Evolutionary conservation across 805 yeast genomes (phyloP), one percentile per base, ranked within the genome.

Genomic region (Lachancea dasiensis): DNA sequence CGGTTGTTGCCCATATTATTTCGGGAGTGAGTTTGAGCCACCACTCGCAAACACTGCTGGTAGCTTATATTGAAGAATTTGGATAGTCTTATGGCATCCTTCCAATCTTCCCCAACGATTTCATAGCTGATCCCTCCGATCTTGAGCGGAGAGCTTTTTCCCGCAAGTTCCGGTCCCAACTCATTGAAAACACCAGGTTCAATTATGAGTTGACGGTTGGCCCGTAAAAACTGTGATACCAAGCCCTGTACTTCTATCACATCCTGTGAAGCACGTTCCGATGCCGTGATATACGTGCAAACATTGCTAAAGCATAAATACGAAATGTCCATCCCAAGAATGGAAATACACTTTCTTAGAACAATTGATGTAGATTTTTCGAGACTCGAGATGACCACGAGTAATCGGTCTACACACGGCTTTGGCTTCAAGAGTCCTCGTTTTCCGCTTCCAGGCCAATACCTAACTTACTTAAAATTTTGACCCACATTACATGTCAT

Each of bases 11-110:
- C 20, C 56, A 70, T 40, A 36, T 75, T 64, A 38, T 61, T 54
- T 45, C 66, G 53, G 32, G 59, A 47, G 37, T 61, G 58, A 0
- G 70, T 55, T 33, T 68, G 73, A 10, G 58, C 43, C 3, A 73
- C 61, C 3, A 76, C 58, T 48, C 81, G 65, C n/a, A 73, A 56
- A 1, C 68, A 63, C 47, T 79, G 83, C 6, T 57, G 43, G 13
- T 52, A 50, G 46, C 70, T 70, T 4, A 76, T 39, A 0, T 60
- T 47, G 21, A 78, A 54, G 2, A 60, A 15, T 1, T 60, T 46
- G 2, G 75, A 52, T 22, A 78, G 49, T 13, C 60, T 62, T 4
- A 50, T 43, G 4, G 80, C 74, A 37, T 62, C 64, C 11, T 62
- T 52, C 27, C 64, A 59, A 31, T 63, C 60, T 14, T 61, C 51